phyloP scores from a whole-genome alignment of 164 flowering plant genomes.

The Santalum album region DNA sequence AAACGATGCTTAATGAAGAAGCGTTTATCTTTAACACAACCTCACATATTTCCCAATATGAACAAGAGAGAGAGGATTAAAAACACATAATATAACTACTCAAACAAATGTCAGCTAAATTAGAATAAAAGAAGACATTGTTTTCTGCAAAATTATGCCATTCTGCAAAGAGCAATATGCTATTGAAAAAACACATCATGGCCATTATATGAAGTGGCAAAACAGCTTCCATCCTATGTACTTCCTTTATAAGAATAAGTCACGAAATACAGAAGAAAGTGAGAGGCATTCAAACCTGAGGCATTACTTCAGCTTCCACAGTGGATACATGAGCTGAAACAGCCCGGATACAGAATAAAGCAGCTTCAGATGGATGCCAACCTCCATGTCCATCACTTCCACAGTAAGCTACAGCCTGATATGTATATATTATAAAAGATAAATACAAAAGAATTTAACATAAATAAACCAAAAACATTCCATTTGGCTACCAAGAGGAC shows the following conservation, averaged over 20 bases:
- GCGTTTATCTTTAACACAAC: too few species aligned
- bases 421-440: conserved; percentile 1
- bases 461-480: not conserved
- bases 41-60: too few species aligned
- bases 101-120: not conserved
- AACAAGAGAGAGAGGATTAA: too few species aligned
- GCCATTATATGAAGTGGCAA: not conserved
- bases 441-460: not conserved
- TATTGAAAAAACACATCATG: too few species aligned
- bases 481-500: not conserved
- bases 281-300: conserved; percentile 54
- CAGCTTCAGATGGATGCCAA: conserved; percentile 95
- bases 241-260: not conserved
- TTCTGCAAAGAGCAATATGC: too few species aligned
- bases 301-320: conserved; percentile 82
- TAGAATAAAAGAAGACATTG: too few species aligned
- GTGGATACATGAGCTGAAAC: conserved; percentile 70
- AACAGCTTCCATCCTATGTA: not conserved
- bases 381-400: conserved; percentile 41
- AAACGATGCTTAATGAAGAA: too few species aligned
- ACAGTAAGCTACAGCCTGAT: conserved; percentile 51
- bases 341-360: conserved; percentile 83
- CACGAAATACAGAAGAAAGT: not conserved
- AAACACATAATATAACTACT: not conserved
- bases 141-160: too few species aligned